Percentiles rank a stretch among this genome's conserved stretches.
Evolutionary conservation across 164 flowering plant genomes (phyloP).

Genomic region (Berberis thunbergii): DNA sequence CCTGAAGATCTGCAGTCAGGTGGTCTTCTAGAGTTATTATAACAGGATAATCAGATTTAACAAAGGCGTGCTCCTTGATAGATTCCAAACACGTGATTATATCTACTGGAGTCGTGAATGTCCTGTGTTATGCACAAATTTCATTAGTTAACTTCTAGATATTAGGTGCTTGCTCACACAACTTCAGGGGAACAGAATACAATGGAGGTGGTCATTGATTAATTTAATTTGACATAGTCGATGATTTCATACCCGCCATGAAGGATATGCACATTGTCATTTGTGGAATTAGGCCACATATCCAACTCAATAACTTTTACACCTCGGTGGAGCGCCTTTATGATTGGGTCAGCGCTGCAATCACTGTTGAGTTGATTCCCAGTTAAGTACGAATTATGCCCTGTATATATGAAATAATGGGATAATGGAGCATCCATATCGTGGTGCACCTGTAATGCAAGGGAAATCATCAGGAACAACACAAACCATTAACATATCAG

Average conservation of each 20-base stretch:
- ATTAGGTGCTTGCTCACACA: background rate
- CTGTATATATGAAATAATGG: slow-evolving; percentile 45
- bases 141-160: background rate
- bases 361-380: slow-evolving; percentile 54
- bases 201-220: background rate
- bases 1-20: slow-evolving; percentile 34
- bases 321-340: slow-evolving; percentile 34
- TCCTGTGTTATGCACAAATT: slow-evolving; percentile 15
- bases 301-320: slow-evolving; percentile 53
- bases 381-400: slow-evolving; percentile 51
- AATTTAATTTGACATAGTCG: background rate
- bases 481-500: too few species aligned
- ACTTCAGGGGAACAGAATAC: background rate
- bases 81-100: slow-evolving; percentile 30
- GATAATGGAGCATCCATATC: slow-evolving; percentile 51
- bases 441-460: slow-evolving; percentile 31
- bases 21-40: slow-evolving; percentile 40
- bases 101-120: slow-evolving; percentile 31
- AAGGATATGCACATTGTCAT: slow-evolving; percentile 29
- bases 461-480: too few species aligned
- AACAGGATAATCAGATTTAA: slow-evolving; percentile 33
- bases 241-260: slow-evolving; percentile 40
- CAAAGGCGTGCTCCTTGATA: slow-evolving; percentile 32
- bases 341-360: slow-evolving; percentile 43
- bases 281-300: slow-evolving; percentile 44